These are phyloP conservation scores for Suillus tomentosus DNA, from an alignment of 768 basidiomycete species.

Conservation along the genomic window DNA sequence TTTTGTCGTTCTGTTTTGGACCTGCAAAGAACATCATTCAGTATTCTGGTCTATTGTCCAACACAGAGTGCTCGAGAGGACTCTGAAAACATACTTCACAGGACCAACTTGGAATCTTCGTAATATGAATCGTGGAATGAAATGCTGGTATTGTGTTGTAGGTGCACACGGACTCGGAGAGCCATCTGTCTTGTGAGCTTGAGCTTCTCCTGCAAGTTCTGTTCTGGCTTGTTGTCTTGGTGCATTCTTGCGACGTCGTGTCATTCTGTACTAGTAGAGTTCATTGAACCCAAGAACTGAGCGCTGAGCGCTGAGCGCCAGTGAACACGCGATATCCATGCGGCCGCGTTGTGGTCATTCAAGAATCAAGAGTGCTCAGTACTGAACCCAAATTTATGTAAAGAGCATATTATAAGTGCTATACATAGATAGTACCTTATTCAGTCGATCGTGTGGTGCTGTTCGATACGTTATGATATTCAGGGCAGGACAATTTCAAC, in stretches of 20 bases:
- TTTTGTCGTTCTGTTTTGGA: constrained; percentile 14
- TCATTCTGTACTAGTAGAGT: not conserved
- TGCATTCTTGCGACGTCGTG: not conserved
- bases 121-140: constrained; percentile 17
- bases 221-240: not conserved
- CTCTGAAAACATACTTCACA: constrained; percentile 4
- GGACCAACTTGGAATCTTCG: constrained; percentile 15
- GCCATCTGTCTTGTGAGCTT: not conserved
- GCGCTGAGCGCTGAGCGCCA: not conserved
- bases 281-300: not conserved
- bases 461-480: too few relatives aligned
- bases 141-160: not conserved
- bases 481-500: too few relatives aligned
- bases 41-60: not conserved
- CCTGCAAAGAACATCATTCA: constrained; percentile 6
- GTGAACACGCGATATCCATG: not conserved
- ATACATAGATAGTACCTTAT: too few relatives aligned
- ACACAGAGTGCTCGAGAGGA: not conserved
- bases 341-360: not conserved
- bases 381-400: too few relatives aligned
- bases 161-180: too few relatives aligned
- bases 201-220: not conserved
- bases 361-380: too few relatives aligned
- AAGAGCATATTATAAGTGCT: too few relatives aligned
- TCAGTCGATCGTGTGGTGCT: too few relatives aligned